Evolutionary conservation across 164 flowering plant genomes (phyloP).

Genomic region (Echeveria elegans): DNA sequence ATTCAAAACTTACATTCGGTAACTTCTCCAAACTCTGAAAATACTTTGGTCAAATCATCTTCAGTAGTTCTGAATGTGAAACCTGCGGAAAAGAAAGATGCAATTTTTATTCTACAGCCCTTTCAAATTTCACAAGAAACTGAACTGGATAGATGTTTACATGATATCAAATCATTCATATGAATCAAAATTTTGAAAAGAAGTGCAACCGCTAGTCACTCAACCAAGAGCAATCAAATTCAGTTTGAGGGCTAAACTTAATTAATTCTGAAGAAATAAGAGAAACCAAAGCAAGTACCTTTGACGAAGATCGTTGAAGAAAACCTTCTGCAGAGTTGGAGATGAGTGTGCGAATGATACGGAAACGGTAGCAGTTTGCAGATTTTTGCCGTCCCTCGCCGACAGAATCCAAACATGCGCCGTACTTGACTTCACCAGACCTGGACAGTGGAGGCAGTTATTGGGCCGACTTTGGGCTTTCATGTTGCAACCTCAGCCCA

Average conservation of each 20-base stretch:
- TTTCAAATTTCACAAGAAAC: too few species aligned
- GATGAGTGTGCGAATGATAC: background rate
- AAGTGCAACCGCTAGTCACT: background rate
- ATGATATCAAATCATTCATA: too few species aligned
- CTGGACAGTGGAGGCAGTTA: too few species aligned
- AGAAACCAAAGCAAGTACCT: background rate
- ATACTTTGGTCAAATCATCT: constrained; percentile 15
- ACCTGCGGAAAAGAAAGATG: constrained; percentile 11
- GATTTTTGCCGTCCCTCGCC: background rate
- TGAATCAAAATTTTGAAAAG: background rate
- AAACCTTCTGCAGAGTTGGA: background rate
- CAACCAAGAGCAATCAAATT: background rate
- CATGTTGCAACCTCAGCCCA: too few species aligned
- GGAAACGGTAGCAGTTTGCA: background rate
- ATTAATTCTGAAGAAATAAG: background rate
- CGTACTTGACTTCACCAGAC: too few species aligned
- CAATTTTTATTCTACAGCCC: too few species aligned
- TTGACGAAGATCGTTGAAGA: background rate
- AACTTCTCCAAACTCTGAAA: constrained; percentile 25
- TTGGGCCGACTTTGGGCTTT: too few species aligned
- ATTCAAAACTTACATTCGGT: constrained; percentile 17
- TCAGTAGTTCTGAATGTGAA: constrained; percentile 22
- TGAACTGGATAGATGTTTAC: too few species aligned
- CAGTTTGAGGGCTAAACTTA: too few species aligned
- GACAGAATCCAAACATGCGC: background rate